Base-by-base conservation (phyloP, 192 early-diverging fungal species). In the Rhizoclosmatium globosum region DNA sequence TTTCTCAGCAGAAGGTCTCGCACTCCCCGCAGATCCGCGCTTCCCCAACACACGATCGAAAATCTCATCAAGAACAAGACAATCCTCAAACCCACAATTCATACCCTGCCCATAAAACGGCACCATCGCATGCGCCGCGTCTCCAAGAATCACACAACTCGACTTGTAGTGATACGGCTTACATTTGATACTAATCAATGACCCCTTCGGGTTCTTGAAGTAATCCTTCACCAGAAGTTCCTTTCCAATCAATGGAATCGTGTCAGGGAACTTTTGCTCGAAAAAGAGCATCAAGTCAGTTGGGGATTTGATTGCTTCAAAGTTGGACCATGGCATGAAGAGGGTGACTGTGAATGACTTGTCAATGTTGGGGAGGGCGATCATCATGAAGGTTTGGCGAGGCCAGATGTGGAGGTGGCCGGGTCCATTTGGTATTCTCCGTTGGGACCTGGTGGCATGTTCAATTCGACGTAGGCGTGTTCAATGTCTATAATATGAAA, bases 351-450 rank as follows among this genome's bases (percentile, higher is more conserved):
- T 99, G 79, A 99, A 99, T 1, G 96, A 92, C 64, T 92, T 91
- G 88, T 97, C 93, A 68, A 88, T 87, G 85, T 99, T 99, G 47
- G 97, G 96, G 62, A 99, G 89, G 0, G 97, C 97, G 83, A 99
- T 99, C 84, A 99, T 89, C 97, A 99, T 99, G 73, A 96, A 98
- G 17, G 93, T 93, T 71, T 96, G 92, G 7, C 94, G 88, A 6
- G 97, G 97, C 97, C 97, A 99, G 73, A 99, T 99, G 82, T 99
- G 97, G 66, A 99, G 87, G 69, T 98, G 96, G 79, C 95, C 89
- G 2, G n/a, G 78, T 94, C 91, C 89, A 99, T 93, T 19, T 90
- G 91, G 85, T 92, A 98, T 15, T 92, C 88, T n/a, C 88, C 90
- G 38, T 79, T 84, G 4, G 84, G 74, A 53, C 58, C 81, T 3